These are phyloP conservation scores for Aspergillus heteromorphus DNA, from an alignment of 495 filamentous ascomycete species.

Conservation along the genomic window DNA sequence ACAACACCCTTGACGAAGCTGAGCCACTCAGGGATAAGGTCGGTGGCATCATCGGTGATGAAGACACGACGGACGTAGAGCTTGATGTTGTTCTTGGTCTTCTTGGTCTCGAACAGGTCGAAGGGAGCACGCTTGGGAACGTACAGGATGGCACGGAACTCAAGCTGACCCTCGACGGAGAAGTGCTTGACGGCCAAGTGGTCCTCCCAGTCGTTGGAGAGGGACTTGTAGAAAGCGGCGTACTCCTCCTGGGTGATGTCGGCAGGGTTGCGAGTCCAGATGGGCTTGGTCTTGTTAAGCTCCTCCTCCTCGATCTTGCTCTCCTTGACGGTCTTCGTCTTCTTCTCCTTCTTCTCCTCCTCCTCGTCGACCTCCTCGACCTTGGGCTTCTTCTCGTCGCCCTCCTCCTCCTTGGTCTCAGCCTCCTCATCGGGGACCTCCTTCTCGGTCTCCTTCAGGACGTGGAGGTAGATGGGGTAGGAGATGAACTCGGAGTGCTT, in stretches of 20 bases:
- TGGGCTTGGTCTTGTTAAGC: conserved; percentile 99
- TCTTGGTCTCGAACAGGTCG: conserved; percentile 99
- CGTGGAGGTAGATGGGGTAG: conserved; percentile 99
- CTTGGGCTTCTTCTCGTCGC: conserved; percentile 80
- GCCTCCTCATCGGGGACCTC: conserved; percentile 98
- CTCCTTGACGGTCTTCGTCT: conserved; percentile 99
- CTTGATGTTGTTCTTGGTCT: conserved; percentile 99
- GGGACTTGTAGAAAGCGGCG: conserved; percentile 97
- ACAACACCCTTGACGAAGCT: conserved; percentile 99
- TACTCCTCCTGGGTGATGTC: conserved; percentile 98
- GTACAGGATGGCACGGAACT: conserved; percentile 99
- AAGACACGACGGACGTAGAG: conserved; percentile 99
- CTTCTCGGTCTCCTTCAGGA: conserved; percentile 97
- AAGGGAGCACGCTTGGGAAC: conserved; percentile 99
- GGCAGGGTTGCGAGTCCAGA: conserved; percentile 97
- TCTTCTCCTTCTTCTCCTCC: conserved; percentile 82
- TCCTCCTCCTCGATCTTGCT: conserved; percentile 97
- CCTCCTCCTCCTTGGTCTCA: conserved; percentile 72
- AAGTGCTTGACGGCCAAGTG: conserved; percentile 99
- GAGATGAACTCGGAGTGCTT: conserved; percentile 99
- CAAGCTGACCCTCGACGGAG: conserved; percentile 99
- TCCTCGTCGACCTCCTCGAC: conserved; percentile 74
- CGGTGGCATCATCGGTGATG: conserved; percentile 98
- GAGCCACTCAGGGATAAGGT: conserved; percentile 99
- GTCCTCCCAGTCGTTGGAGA: conserved; percentile 99